phyloP scores from a whole-genome alignment of 441 rosid species.

The Hura crepitans region DNA sequence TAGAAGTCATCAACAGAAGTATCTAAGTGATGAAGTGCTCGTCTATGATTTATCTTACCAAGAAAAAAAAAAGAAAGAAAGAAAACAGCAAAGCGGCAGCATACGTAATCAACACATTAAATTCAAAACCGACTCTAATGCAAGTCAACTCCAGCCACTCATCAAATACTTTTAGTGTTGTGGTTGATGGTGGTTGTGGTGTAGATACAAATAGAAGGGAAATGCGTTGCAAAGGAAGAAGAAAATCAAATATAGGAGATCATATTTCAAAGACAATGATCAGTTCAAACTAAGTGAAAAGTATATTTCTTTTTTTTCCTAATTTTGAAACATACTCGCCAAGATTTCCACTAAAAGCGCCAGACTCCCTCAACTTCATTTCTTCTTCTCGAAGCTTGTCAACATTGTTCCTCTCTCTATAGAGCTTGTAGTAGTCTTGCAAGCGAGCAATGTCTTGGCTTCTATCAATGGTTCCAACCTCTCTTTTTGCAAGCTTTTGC shows the following conservation, averaged over 20 bases:
- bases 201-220: not conserved
- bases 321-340: constrained; percentile 63
- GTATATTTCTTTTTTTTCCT: not conserved
- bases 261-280: not conserved
- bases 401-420: constrained; percentile 73
- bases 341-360: constrained; percentile 54
- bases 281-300: not conserved
- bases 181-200: not conserved
- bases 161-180: too few relatives aligned
- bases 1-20: too few relatives aligned
- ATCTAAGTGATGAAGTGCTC: too few relatives aligned
- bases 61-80: too few relatives aligned
- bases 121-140: not conserved
- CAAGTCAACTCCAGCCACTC: not conserved
- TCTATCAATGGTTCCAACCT: constrained; percentile 79
- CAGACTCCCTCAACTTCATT: constrained; percentile 72
- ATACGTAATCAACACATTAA: too few relatives aligned
- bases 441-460: constrained; percentile 75
- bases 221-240: not conserved
- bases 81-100: too few relatives aligned
- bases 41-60: too few relatives aligned
- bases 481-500: constrained; percentile 96
- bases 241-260: not conserved
- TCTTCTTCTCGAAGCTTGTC: constrained; percentile 78
- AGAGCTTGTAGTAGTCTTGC: constrained; percentile 76